Evolutionary conservation across 768 basidiomycete species (phyloP), one percentile per base, ranked within the genome.

Genomic region (Trametes cingulata): DNA sequence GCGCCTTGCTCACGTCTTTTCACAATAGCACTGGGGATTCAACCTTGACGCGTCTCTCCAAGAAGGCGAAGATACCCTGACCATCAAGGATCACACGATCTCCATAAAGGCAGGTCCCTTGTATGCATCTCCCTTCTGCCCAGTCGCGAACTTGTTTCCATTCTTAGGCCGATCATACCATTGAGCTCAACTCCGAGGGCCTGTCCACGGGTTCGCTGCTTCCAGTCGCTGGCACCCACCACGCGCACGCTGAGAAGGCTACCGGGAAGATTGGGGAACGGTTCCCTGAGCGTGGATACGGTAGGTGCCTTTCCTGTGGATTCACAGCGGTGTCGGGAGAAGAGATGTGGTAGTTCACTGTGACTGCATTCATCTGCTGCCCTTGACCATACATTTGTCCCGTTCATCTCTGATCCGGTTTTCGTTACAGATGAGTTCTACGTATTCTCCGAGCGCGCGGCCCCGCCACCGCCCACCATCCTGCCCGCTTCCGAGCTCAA

Each of bases 1-100:
- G 6, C 40, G 35, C 40, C 49, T n/a, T n/a, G n/a, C n/a, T n/a
- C n/a, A n/a, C n/a, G n/a, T n/a, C n/a, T n/a, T n/a, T n/a, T n/a
- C 4, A 17, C 12, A 36, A 52, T 58, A 91, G 87, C 89, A 91
- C 70, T 91, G 88, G 88, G 90, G 89, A 27, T 91, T 90, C 76
- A 91, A 91, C 67, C 80, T 91, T 12, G 86, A 89, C 35, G 88
- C 86, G 1, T 90, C 87, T 65, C 74, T 87, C 41, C 68, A 76
- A 40, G 68, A 73, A 7, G 77, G 74, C 6, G 66, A 72, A 2
- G 78, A 81, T 35, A 69, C 74, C 15, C 72, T 82, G 29, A 76
- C 77, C 25, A 79, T 91, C 40, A 79, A 82, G 66, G 76, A 82
- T 39, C 87, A 82, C 63, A 66, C 69, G 48, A 61, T 82, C 12